These are phyloP conservation scores for Hylodesmum podocarpum DNA, from an alignment of 306 rosid species.

Conservation along the genomic window DNA sequence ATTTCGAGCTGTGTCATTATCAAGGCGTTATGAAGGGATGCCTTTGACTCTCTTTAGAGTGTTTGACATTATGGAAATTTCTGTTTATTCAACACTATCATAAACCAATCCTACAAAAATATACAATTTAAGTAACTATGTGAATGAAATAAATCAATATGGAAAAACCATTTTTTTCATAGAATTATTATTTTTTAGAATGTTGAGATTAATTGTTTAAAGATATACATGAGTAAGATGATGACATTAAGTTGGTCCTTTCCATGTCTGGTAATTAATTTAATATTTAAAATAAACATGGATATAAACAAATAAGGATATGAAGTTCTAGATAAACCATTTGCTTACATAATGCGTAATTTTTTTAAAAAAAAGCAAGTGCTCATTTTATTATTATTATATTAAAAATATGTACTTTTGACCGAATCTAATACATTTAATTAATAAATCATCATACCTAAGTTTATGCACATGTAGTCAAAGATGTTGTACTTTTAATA, in stretches of 20 bases:
- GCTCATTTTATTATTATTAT: background rate
- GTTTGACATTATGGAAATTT: background rate
- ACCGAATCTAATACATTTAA: background rate
- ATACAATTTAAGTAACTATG: background rate
- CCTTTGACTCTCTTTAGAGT: background rate
- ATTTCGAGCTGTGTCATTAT: conserved; percentile 13
- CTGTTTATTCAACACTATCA: background rate
- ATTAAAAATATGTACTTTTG: background rate
- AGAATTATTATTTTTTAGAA: background rate
- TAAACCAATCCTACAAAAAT: background rate
- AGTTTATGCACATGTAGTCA: background rate
- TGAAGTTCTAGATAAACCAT: background rate
- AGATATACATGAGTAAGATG: background rate
- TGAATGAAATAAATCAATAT: background rate
- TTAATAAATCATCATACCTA: background rate
- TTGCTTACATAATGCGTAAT: background rate
- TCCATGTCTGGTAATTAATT: background rate
- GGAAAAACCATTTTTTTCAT: background rate
- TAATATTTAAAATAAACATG: background rate
- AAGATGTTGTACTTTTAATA: background rate
- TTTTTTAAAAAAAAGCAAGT: background rate
- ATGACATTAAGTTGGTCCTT: background rate
- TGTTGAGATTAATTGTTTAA: background rate
- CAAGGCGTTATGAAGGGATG: background rate
- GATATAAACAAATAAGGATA: background rate